phyloP scores from a whole-genome alignment of 129 eudicot genomes.

The Calendula officinalis region DNA sequence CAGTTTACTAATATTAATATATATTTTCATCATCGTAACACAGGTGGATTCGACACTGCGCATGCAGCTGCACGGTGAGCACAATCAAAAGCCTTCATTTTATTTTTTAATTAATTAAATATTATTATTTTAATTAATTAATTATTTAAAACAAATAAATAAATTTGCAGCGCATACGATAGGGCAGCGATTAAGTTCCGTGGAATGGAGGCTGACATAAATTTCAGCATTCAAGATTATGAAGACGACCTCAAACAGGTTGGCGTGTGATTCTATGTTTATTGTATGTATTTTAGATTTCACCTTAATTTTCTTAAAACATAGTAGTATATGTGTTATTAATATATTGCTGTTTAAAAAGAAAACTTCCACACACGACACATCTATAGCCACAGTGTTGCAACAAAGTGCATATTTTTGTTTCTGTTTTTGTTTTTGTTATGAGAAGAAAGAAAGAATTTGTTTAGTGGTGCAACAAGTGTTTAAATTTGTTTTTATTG shows the following conservation, averaged over 20 bases:
- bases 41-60: conserved; percentile 98
- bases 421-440: conserved; percentile 11
- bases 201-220: conserved; percentile 90
- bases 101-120: neutral
- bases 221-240: conserved; percentile 71
- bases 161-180: conserved; percentile 67
- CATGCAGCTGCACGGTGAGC: conserved; percentile 95
- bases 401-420: neutral
- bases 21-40: neutral
- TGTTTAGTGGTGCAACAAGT: neutral
- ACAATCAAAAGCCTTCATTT: conserved; percentile 6
- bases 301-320: conserved; percentile 42
- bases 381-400: too few species aligned
- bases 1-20: neutral
- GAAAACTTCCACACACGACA: conserved; percentile 1
- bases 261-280: conserved; percentile 17
- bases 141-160: neutral
- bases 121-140: neutral
- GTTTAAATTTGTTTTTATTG: conserved; percentile 5
- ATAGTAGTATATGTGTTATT: conserved; percentile 3
- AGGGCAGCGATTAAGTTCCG: conserved; percentile 94
- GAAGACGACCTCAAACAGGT: conserved; percentile 90
- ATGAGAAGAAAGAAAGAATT: neutral
- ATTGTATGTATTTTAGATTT: conserved; percentile 9
- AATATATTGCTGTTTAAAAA: neutral